A percentile compares a stretch with the other conserved stretches of the same genome.
phyloP scores from a whole-genome alignment of 2,329 filamentous ascomycete genomes.

The Monosporascus sp. region DNA sequence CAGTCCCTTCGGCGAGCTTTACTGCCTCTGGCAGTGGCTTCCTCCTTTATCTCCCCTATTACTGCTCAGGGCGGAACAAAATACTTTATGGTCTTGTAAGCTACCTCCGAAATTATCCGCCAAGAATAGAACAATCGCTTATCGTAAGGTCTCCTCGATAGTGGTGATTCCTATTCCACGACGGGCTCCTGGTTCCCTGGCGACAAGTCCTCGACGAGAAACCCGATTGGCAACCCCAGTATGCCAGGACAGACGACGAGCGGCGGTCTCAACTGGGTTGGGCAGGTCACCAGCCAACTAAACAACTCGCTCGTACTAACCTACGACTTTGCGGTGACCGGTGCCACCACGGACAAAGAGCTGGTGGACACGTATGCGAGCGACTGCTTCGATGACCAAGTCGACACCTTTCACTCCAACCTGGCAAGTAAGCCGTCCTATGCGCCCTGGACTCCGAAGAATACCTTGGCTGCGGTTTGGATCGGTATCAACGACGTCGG shows the following conservation, averaged over 20 bases:
- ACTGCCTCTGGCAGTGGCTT: slow-evolving; percentile 5
- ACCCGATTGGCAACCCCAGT: slow-evolving; percentile 52
- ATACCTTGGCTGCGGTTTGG: slow-evolving; percentile 22
- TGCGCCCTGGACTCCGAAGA: slow-evolving; percentile 10
- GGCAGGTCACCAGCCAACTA: slow-evolving; percentile 30
- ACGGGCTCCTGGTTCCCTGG: slow-evolving; percentile 45
- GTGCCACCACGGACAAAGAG: slow-evolving; percentile 37
- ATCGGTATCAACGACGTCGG: slow-evolving; percentile 26
- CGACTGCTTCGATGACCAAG: slow-evolving; percentile 22
- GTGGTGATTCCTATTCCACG: slow-evolving; percentile 49
- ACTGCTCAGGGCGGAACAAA: slow-evolving; percentile 4
- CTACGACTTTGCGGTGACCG: slow-evolving; percentile 40
- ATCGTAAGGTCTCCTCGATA: not conserved
- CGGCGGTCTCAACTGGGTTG: slow-evolving; percentile 37
- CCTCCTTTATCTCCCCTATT: slow-evolving; percentile 2
- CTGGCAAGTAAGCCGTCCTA: slow-evolving; percentile 4
- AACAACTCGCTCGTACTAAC: slow-evolving; percentile 32
- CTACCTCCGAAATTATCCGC: not conserved
- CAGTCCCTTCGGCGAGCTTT: slow-evolving; percentile 5
- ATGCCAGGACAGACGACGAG: slow-evolving; percentile 35
- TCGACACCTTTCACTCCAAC: slow-evolving; percentile 16
- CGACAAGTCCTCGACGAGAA: slow-evolving; percentile 40
- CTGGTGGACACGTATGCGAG: slow-evolving; percentile 30
- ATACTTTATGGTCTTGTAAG: slow-evolving; percentile 14
- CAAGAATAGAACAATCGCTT: slow-evolving; percentile 25